phyloP scores from a whole-genome alignment of 2,329 filamentous ascomycete species.

The Cladosporium colombiae region DNA sequence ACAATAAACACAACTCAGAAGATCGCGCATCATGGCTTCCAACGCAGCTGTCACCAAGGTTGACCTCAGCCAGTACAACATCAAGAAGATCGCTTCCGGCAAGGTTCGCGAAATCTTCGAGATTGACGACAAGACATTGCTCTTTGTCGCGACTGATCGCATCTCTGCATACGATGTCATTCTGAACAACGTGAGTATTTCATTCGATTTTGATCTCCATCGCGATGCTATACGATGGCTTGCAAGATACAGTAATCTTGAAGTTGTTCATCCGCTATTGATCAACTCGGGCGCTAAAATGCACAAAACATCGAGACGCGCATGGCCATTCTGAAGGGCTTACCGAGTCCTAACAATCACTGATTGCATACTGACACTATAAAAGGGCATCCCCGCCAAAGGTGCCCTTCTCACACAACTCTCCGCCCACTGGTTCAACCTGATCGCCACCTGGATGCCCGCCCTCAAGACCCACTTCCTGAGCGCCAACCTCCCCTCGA shows the following conservation, averaged over 20 bases:
- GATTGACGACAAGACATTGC: conserved; percentile 68
- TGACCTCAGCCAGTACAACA: conserved; percentile 33
- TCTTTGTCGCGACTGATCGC: conserved; percentile 84
- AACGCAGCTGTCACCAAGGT: conserved; percentile 20
- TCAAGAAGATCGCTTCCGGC: conserved; percentile 57
- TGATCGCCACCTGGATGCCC: conserved; percentile 59
- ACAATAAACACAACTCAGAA: background rate
- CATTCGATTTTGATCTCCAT: too few species aligned
- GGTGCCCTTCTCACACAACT: conserved; percentile 67
- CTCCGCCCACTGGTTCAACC: conserved; percentile 67
- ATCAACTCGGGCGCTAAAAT: background rate
- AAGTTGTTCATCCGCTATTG: background rate
- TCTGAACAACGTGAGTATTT: conserved; percentile 66
- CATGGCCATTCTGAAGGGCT: background rate
- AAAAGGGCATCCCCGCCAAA: conserved; percentile 66
- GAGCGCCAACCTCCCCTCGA: conserved; percentile 56
- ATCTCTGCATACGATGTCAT: conserved; percentile 96
- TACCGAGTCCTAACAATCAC: background rate
- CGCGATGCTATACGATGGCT: background rate
- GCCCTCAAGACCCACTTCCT: conserved; percentile 65
- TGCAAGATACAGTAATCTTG: background rate
- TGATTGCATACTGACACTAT: background rate
- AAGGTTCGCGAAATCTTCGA: conserved; percentile 84
- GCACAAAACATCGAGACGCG: background rate
- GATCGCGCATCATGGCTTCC: conserved; percentile 13